Percentiles rank a stretch among this genome's conserved stretches.
Conservation (phyloP, 2,329 filamentous ascomycete genomes). For the Xylariaceae sp. region DNA sequence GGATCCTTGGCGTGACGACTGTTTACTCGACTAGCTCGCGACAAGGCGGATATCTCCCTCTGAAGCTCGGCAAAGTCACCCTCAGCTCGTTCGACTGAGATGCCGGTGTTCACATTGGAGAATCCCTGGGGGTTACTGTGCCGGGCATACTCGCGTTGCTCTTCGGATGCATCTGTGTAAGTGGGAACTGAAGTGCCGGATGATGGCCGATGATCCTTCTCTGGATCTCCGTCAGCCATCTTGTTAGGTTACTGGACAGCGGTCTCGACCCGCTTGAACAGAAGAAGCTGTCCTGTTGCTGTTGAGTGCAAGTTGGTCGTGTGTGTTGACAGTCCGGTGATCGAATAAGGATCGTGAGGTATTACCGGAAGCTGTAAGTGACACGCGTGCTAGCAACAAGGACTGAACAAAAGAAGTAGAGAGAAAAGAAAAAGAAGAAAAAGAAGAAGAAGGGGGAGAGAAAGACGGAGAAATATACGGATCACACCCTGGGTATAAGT, state of each 20-base stretch:
- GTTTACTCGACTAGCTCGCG: slow-evolving; percentile 43
- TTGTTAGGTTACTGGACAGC: not conserved
- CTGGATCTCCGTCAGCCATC: slow-evolving; percentile 13
- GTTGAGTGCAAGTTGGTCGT: not conserved
- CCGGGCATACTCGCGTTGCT: slow-evolving; percentile 38
- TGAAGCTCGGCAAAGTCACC: slow-evolving; percentile 66
- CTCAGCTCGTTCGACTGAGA: slow-evolving; percentile 63
- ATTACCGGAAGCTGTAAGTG: no score
- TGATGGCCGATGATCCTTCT: slow-evolving; percentile 11
- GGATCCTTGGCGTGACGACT: slow-evolving; percentile 44
- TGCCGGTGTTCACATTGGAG: slow-evolving; percentile 40
- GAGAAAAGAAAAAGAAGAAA: no score
- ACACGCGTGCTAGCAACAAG: no score
- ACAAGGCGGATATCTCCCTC: slow-evolving; percentile 54
- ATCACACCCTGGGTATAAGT: no score
- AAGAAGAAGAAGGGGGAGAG: no score
- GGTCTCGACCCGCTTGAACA: not conserved
- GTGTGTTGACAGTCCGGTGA: not conserved
- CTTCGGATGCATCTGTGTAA: slow-evolving; percentile 30
- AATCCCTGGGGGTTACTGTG: slow-evolving; percentile 46
- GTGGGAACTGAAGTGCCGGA: slow-evolving; percentile 24
- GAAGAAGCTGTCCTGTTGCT: not conserved
- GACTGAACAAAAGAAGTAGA: no score
- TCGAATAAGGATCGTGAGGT: no score
- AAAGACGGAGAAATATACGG: no score